A percentile compares a stretch with the other conserved stretches of the same genome.
Evolutionary conservation across 176 grass and related monocot genomes (phyloP).

Genomic region (Otatea glauca): DNA sequence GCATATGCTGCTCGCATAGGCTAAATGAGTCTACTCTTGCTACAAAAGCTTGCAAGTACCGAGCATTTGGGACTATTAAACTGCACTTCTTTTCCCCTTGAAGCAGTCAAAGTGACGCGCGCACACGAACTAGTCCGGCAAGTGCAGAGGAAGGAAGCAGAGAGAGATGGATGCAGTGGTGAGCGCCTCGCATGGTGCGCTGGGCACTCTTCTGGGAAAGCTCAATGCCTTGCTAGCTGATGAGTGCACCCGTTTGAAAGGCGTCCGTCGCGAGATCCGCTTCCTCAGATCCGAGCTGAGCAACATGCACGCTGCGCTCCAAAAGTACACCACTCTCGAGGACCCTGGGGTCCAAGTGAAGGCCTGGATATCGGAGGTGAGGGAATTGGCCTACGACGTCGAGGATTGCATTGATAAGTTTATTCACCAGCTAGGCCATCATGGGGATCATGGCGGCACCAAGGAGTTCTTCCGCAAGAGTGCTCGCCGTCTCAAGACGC

Average conservation of each 20-base stretch:
- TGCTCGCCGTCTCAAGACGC: no score
- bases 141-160: no score
- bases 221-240: background rate
- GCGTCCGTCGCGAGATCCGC: background rate
- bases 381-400: constrained; percentile 2
- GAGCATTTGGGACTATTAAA: no score
- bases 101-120: no score
- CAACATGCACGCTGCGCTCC: background rate
- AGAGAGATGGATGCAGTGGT: background rate
- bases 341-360: background rate
- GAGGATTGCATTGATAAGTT: constrained; percentile 31
- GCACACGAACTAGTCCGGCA: no score
- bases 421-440: background rate
- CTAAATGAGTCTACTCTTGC: no score
- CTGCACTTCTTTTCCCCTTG: no score
- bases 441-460: no score
- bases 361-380: constrained; percentile 9
- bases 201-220: constrained; percentile 7
- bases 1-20: no score
- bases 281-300: background rate
- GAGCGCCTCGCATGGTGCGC: background rate
- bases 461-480: no score
- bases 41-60: no score
- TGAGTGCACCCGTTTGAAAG: background rate
- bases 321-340: background rate